phyloP scores from a whole-genome alignment of 2,329 filamentous ascomycete species.

The Shiraia bambusicola region DNA sequence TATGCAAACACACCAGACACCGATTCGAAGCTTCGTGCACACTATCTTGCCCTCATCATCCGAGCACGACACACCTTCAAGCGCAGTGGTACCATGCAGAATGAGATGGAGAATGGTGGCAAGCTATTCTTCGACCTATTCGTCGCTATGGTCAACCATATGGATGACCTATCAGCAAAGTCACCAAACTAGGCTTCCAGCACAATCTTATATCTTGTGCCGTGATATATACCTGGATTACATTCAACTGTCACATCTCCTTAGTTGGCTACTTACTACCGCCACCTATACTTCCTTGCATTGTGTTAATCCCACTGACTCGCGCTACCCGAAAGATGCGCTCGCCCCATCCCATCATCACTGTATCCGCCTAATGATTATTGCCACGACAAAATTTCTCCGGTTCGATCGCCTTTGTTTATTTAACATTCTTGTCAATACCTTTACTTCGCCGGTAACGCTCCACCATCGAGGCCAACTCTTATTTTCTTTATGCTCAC shows the following conservation, averaged over 20 bases:
- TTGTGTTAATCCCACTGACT: slow-evolving; percentile 24
- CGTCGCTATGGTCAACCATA: slow-evolving; percentile 88
- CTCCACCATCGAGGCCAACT: slow-evolving; percentile 17
- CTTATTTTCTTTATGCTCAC: slow-evolving; percentile 12
- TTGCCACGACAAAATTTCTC: slow-evolving; percentile 6
- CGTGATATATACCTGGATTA: too few species aligned
- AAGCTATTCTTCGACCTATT: slow-evolving; percentile 92
- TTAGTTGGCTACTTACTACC: slow-evolving; percentile 21
- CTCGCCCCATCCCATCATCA: slow-evolving; percentile 1
- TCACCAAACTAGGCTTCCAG: slow-evolving; percentile 30
- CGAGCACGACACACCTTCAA: slow-evolving; percentile 86
- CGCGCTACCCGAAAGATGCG: slow-evolving; percentile 7
- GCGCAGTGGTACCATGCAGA: slow-evolving; percentile 90
- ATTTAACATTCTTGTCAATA: slow-evolving; percentile 35
- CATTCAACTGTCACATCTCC: slow-evolving; percentile 1
- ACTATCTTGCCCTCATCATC: slow-evolving; percentile 91
- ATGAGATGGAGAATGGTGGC: slow-evolving; percentile 87
- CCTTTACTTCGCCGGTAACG: slow-evolving; percentile 27
- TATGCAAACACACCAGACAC: slow-evolving; percentile 86
- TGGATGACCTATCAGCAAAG: slow-evolving; percentile 48
- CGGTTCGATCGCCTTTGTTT: slow-evolving; percentile 3
- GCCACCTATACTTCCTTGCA: slow-evolving; percentile 7
- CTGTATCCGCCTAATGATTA: slow-evolving; percentile 12
- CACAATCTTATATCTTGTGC: slow-evolving; percentile 8
- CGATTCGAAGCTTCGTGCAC: slow-evolving; percentile 86